Conservation (phyloP, 495 filamentous ascomycete species). For the Aspergillus indologenus region DNA sequence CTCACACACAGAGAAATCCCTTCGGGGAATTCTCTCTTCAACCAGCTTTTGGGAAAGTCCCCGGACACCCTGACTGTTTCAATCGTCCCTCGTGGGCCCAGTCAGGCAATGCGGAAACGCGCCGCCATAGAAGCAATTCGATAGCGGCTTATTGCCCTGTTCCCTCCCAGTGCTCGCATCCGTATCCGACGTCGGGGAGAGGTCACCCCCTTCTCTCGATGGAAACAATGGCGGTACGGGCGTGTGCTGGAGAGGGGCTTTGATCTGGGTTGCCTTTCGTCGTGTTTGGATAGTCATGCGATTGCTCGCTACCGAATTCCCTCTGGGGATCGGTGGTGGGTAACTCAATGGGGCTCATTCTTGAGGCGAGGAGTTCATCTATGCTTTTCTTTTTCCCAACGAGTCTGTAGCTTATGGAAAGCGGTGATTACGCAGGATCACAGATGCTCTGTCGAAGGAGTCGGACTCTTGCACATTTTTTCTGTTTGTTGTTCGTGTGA, state of each 20-base stretch:
- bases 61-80: slow-evolving; percentile 74
- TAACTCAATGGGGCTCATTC: slow-evolving; percentile 99
- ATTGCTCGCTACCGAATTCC: slow-evolving; percentile 65
- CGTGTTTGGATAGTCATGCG: slow-evolving; percentile 96
- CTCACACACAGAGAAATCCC: slow-evolving; percentile 77
- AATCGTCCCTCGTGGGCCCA: slow-evolving; percentile 25
- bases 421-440: slow-evolving; percentile 36
- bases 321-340: slow-evolving; percentile 34
- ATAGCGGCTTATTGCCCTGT: slow-evolving; percentile 62
- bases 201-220: slow-evolving; percentile 25
- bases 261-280: slow-evolving; percentile 68
- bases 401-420: slow-evolving; percentile 70
- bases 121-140: slow-evolving; percentile 97
- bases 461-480: slow-evolving; percentile 45
- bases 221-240: slow-evolving; percentile 45
- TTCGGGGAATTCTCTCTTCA: slow-evolving; percentile 21
- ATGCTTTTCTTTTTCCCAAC: slow-evolving; percentile 42
- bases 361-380: slow-evolving; percentile 88
- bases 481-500: slow-evolving; percentile 92
- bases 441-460: slow-evolving; percentile 66
- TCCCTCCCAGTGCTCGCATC: slow-evolving; percentile 36
- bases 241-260: slow-evolving; percentile 40
- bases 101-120: slow-evolving; percentile 83
- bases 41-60: slow-evolving; percentile 99
- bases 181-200: slow-evolving; percentile 33